phyloP scores from a whole-genome alignment of 2,329 filamentous ascomycete species.

The Aspergillus fumigatiaffinis region DNA sequence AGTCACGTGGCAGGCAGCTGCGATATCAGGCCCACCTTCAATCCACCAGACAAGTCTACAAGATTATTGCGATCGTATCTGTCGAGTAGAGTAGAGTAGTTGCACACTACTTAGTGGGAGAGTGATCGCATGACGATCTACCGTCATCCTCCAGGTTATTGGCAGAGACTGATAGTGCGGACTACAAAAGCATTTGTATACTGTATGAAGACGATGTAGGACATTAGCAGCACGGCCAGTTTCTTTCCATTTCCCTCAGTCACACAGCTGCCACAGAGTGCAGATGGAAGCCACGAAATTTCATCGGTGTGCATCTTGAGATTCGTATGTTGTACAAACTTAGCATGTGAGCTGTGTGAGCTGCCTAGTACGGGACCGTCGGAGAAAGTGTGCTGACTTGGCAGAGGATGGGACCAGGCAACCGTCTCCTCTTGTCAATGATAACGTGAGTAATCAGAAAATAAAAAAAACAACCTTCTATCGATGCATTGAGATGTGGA shows the following conservation, averaged over 20 bases:
- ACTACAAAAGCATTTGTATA: too few species aligned
- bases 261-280: too few species aligned
- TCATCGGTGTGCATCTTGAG: not conserved
- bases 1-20: conserved; percentile 31
- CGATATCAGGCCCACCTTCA: conserved; percentile 7
- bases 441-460: not conserved
- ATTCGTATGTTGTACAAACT: not conserved
- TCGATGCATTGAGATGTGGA: not conserved
- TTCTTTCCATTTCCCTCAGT: too few species aligned
- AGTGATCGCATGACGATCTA: too few species aligned
- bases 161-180: too few species aligned
- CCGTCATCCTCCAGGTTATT: too few species aligned
- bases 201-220: too few species aligned
- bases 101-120: not conserved
- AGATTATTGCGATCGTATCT: not conserved
- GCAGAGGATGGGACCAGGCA: not conserved
- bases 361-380: not conserved
- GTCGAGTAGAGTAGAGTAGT: not conserved
- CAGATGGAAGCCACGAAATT: too few species aligned
- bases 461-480: not conserved
- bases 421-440: not conserved
- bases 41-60: not conserved
- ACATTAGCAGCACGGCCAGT: too few species aligned
- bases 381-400: not conserved
- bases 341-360: not conserved